Evolutionary conservation across 2,329 filamentous ascomycete genomes (phyloP), one percentile per base, ranked within the genome.

Genomic region (Cytospora piceae): DNA sequence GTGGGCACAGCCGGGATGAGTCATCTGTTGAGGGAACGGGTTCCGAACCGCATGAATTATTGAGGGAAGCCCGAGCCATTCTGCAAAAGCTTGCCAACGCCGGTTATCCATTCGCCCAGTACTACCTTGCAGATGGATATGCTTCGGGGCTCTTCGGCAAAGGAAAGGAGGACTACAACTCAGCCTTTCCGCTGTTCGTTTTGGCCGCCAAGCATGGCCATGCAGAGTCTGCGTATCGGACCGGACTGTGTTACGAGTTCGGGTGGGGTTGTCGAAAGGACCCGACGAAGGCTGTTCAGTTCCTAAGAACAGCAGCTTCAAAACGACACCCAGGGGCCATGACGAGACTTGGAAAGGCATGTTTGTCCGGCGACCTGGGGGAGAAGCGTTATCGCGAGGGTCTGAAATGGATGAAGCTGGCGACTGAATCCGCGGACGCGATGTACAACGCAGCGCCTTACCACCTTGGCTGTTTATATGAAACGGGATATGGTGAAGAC

Each of bases 271-370:
- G 90, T 73, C 89, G 93, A 65, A 93, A 93, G 73, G 93, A 97
- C 73, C 90, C 91, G 65, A 87, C 90, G 58, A 97, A 97, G 78
- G 94, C 95, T 53, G 91, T 96, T 1, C 94, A 98, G 75, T 99
- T 95, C 76, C 91, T 97, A 74, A 90, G 94, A 63, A 90, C 91
- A 68, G 91, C 94, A 12, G 94, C 95, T 2, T 92, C 94, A 8
- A 98, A 97, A 77, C 92, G 93, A 67, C 95, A 99, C 73, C 95
- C 95, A 0, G 95, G 95, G 58, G 94, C 95, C 58, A 97, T 97
- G 86, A 92, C 93, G 63, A 90, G 95, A 65, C 86, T 99, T 61
- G 94, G 93, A 51, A 91, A 93, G 74, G 95, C 95, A 8, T 98
- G 94, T 77, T 79, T 99, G 63, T 90, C 89, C 4, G 93, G 93